A percentile compares a stretch with the other conserved stretches of the same genome.
phyloP scores from a whole-genome alignment of 202 grass and related monocot species.

The Eragrostis tef region DNA sequence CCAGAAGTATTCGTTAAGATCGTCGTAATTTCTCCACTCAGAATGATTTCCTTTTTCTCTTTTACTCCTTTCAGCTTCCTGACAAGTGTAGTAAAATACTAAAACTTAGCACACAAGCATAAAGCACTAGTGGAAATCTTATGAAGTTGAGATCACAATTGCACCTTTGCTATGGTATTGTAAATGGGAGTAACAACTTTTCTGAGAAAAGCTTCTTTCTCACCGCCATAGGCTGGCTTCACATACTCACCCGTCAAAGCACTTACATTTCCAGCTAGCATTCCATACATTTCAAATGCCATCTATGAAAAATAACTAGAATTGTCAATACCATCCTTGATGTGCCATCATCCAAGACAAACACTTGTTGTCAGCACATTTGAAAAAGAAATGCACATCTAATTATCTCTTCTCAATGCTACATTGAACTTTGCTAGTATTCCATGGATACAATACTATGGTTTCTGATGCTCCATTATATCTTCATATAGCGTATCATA shows the following conservation, averaged over 20 bases:
- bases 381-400: not conserved
- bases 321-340: conserved; percentile 33
- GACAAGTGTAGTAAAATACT: conserved; percentile 28
- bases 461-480: conserved; percentile 16
- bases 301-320: conserved; percentile 60
- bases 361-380: not conserved
- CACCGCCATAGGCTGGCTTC: conserved; percentile 90
- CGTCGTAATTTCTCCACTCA: conserved; percentile 98
- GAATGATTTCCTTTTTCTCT: conserved; percentile 79
- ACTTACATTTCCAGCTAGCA: conserved; percentile 91
- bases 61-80: conserved; percentile 95
- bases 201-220: conserved; percentile 88
- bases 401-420: conserved; percentile 24
- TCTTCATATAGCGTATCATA: not conserved
- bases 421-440: not conserved
- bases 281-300: conserved; percentile 93
- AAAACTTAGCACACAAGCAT: conserved; percentile 28
- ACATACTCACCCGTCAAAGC: conserved; percentile 80
- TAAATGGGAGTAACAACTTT: conserved; percentile 96
- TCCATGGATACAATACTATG: conserved; percentile 22
- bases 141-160: conserved; percentile 35
- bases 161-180: conserved; percentile 66
- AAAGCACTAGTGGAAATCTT: conserved; percentile 16
- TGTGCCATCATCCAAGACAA: conserved; percentile 12
- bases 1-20: conserved; percentile 99